Percentiles rank a stretch among this genome's conserved stretches.
These are phyloP conservation scores for Flaveria brownii DNA, from an alignment of 129 eudicot species.

Conservation along the genomic window DNA sequence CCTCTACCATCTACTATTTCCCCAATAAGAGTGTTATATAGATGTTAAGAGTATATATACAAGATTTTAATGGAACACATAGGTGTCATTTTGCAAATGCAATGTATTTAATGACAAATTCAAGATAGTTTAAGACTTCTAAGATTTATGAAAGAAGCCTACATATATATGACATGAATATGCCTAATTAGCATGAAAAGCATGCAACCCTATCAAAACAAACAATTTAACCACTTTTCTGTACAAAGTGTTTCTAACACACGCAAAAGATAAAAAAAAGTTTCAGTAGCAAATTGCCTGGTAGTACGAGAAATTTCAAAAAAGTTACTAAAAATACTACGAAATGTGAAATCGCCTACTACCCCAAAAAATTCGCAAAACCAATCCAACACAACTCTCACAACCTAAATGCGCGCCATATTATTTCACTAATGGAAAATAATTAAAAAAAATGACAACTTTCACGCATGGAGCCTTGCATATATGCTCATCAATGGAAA, in stretches of 20 bases:
- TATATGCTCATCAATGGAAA: not conserved
- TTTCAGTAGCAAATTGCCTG: not conserved
- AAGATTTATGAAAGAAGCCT: not conserved
- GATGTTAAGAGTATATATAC: not conserved
- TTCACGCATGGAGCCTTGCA: slow-evolving; percentile 9
- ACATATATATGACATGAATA: not conserved
- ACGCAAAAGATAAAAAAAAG: not conserved
- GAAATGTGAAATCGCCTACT: no score
- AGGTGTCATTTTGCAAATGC: not conserved
- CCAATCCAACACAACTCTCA: no score
- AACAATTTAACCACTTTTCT: not conserved
- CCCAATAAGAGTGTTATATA: no score
- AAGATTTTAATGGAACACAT: not conserved
- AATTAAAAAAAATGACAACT: not conserved
- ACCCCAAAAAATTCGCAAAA: no score
- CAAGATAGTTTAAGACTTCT: not conserved
- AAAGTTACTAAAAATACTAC: no score
- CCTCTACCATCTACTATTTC: not conserved
- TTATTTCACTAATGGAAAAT: not conserved
- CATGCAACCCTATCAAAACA: not conserved
- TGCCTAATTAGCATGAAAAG: not conserved
- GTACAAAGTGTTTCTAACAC: not conserved
- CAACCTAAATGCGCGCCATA: no score
- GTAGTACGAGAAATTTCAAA: no score
- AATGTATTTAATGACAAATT: not conserved